Conservation (phyloP, 1,284 basidiomycete genomes). For the Mycosarcoma mackinlayi region DNA sequence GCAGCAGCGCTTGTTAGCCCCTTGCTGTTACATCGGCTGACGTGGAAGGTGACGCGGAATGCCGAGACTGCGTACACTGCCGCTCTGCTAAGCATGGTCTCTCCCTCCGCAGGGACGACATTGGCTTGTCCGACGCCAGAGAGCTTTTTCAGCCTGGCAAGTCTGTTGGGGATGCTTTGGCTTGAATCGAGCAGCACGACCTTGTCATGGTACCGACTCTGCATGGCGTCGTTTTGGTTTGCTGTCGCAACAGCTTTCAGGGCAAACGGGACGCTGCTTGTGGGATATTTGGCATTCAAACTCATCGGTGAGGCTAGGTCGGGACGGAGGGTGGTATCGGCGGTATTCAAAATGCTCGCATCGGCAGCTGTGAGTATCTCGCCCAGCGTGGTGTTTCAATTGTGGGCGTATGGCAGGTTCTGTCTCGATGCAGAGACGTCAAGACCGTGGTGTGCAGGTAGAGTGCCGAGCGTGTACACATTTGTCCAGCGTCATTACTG, state of each 20-base stretch:
- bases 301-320: constrained; percentile 15
- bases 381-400: constrained; percentile 81
- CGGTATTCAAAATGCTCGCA: constrained; percentile 1
- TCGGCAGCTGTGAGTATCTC: constrained; percentile 35
- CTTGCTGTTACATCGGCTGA: constrained; percentile 72
- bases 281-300: constrained; percentile 73
- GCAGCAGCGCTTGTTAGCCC: constrained; percentile 70
- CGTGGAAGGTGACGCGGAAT: constrained; percentile 67
- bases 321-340: background rate
- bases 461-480: constrained; percentile 80
- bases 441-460: constrained; percentile 76
- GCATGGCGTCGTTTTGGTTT: constrained; percentile 76
- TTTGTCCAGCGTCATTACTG: constrained; percentile 88
- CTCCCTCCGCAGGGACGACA: constrained; percentile 80
- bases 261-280: constrained; percentile 82
- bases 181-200: constrained; percentile 9
- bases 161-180: constrained; percentile 42
- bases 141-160: constrained; percentile 81
- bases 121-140: constrained; percentile 81
- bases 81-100: constrained; percentile 78
- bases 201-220: too few species aligned
- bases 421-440: constrained; percentile 70
- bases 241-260: constrained; percentile 78
- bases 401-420: constrained; percentile 75
- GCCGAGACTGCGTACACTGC: constrained; percentile 74